Conservation (phyloP, 73 alveolate species). For the Paramecium tetraurelia region DNA sequence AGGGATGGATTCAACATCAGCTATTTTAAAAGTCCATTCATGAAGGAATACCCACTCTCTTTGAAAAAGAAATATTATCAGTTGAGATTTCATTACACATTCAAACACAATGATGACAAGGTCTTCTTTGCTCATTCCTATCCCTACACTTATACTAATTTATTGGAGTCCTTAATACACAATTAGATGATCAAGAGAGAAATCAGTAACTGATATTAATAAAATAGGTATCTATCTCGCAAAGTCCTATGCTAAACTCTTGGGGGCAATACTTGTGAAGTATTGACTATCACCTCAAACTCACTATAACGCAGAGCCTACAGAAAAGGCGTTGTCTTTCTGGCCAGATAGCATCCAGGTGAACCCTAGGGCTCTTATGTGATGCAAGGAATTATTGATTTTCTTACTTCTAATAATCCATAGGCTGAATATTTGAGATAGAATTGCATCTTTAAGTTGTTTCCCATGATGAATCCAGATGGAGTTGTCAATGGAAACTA, state of each 20-base stretch:
- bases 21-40: slow-evolving; percentile 45
- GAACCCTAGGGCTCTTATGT: slow-evolving; percentile 83
- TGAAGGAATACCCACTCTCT: slow-evolving; percentile 8
- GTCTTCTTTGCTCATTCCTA: slow-evolving; percentile 92
- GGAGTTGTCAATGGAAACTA: slow-evolving; percentile 87
- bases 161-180: slow-evolving; percentile 55
- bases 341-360: slow-evolving; percentile 90
- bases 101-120: slow-evolving; percentile 70
- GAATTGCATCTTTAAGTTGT: slow-evolving; percentile 74
- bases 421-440: slow-evolving; percentile 82
- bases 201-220: not conserved
- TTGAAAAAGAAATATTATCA: slow-evolving; percentile 63
- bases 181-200: slow-evolving; percentile 25
- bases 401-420: slow-evolving; percentile 76
- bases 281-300: slow-evolving; percentile 80
- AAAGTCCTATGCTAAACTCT: slow-evolving; percentile 79
- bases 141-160: slow-evolving; percentile 94
- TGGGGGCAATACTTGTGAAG: slow-evolving; percentile 84
- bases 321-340: slow-evolving; percentile 76
- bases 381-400: slow-evolving; percentile 86
- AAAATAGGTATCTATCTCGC: slow-evolving; percentile 19
- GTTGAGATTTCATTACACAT: slow-evolving; percentile 61
- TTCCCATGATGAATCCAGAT: slow-evolving; percentile 87
- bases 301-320: slow-evolving; percentile 51
- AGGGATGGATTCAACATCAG: slow-evolving; percentile 60